These are phyloP conservation scores for Stereocaulon alpinum DNA, from an alignment of 495 filamentous ascomycete genomes.

Conservation along the genomic window DNA sequence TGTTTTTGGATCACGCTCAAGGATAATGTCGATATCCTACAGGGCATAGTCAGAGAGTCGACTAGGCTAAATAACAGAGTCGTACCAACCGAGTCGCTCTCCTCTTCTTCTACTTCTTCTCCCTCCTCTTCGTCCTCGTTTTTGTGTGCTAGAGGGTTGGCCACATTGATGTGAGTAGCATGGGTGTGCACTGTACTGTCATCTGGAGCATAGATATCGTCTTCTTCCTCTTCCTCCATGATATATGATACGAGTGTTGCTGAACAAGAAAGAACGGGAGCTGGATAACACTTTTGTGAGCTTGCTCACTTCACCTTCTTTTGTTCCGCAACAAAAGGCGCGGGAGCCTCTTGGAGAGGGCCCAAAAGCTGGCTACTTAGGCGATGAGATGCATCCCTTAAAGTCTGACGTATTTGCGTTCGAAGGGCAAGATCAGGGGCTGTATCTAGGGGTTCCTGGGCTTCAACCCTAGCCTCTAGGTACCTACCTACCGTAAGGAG, in stretches of 20 bases:
- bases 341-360: too few relatives aligned
- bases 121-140: constrained; percentile 59
- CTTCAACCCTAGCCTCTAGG: too few relatives aligned
- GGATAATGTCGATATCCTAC: constrained; percentile 92
- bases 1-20: constrained; percentile 61
- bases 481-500: too few relatives aligned
- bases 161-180: not conserved
- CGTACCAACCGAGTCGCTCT: constrained; percentile 35
- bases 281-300: not conserved
- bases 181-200: constrained; percentile 29
- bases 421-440: too few relatives aligned
- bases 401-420: too few relatives aligned
- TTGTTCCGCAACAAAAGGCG: not conserved
- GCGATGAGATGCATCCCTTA: too few relatives aligned
- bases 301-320: not conserved
- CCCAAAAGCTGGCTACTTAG: too few relatives aligned
- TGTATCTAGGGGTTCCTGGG: too few relatives aligned
- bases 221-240: constrained; percentile 41
- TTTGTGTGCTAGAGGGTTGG: not conserved
- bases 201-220: constrained; percentile 44
- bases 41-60: constrained; percentile 20
- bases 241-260: not conserved
- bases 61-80: constrained; percentile 13
- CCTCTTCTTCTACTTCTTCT: constrained; percentile 59
- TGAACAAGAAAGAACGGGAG: not conserved